Conservation (phyloP, 2,329 filamentous ascomycete species). For the Apiospora arundinis region DNA sequence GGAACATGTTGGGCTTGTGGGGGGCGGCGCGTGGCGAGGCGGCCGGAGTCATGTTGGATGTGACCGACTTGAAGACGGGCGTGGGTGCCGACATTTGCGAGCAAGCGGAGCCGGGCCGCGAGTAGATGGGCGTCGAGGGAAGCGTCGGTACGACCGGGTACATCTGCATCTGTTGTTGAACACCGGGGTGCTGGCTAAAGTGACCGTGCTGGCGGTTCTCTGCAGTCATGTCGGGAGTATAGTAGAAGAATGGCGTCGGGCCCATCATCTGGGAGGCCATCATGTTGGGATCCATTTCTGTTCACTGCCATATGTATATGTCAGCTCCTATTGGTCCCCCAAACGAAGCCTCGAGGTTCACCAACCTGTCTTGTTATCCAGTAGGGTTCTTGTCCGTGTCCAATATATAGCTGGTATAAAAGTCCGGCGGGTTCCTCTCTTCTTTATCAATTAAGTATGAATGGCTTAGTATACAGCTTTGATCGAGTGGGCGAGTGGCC, state of each 20-base stretch:
- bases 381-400: constrained; percentile 21
- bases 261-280: constrained; percentile 66
- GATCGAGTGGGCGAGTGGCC: constrained; percentile 40
- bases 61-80: constrained; percentile 62
- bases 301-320: constrained; percentile 25
- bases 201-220: constrained; percentile 78
- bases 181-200: constrained; percentile 67
- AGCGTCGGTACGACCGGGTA: constrained; percentile 63
- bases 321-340: constrained; percentile 26
- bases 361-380: constrained; percentile 23
- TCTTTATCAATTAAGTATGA: constrained; percentile 42
- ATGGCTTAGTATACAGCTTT: constrained; percentile 39
- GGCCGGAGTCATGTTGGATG: constrained; percentile 73
- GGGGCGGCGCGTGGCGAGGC: constrained; percentile 76
- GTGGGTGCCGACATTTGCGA: constrained; percentile 63
- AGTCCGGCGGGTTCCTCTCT: constrained; percentile 28
- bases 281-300: constrained; percentile 69
- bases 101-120: constrained; percentile 68
- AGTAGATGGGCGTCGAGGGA: constrained; percentile 69
- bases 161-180: constrained; percentile 58
- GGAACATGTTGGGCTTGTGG: constrained; percentile 75
- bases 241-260: constrained; percentile 85
- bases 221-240: constrained; percentile 79
- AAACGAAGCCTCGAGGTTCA: constrained; percentile 24
- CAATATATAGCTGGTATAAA: neutral